Percentiles rank a stretch among this genome's conserved stretches.
phyloP scores from a whole-genome alignment of 1,139 yeast genomes.

The Lodderomyces jiufengensis region DNA sequence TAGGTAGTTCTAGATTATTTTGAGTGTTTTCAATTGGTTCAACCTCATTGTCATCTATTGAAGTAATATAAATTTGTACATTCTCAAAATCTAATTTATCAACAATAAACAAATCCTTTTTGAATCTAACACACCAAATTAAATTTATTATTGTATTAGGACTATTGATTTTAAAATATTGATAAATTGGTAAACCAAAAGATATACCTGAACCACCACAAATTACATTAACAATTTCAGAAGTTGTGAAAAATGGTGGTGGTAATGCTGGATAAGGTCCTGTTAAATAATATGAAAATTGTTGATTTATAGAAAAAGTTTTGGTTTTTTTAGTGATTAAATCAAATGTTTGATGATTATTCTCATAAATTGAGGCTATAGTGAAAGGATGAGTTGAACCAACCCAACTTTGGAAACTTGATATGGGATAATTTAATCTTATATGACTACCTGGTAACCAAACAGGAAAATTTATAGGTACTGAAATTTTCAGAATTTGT shows the following conservation, averaged over 20 bases:
- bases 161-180: slow-evolving; percentile 26
- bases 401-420: slow-evolving; percentile 21
- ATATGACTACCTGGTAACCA: slow-evolving; percentile 38
- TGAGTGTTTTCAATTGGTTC: too few relatives aligned
- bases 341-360: slow-evolving; percentile 16
- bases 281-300: slow-evolving; percentile 18
- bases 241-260: slow-evolving; percentile 31
- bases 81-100: slow-evolving; percentile 18
- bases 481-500: slow-evolving; percentile 23
- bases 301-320: slow-evolving; percentile 17
- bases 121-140: slow-evolving; percentile 53
- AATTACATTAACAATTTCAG: slow-evolving; percentile 53
- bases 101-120: slow-evolving; percentile 16
- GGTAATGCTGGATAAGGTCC: slow-evolving; percentile 31
- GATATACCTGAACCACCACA: slow-evolving; percentile 91
- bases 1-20: slow-evolving; percentile 12
- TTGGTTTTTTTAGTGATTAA: slow-evolving; percentile 22
- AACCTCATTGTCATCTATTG: slow-evolving; percentile 6
- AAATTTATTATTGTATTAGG: slow-evolving; percentile 17
- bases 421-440: slow-evolving; percentile 22
- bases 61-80: slow-evolving; percentile 19
- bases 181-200: slow-evolving; percentile 60
- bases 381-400: slow-evolving; percentile 44
- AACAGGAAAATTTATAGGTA: slow-evolving; percentile 24
- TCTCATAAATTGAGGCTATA: slow-evolving; percentile 16